Conservation (phyloP, 2,329 filamentous ascomycete genomes). For the Orbilia oligospora region DNA sequence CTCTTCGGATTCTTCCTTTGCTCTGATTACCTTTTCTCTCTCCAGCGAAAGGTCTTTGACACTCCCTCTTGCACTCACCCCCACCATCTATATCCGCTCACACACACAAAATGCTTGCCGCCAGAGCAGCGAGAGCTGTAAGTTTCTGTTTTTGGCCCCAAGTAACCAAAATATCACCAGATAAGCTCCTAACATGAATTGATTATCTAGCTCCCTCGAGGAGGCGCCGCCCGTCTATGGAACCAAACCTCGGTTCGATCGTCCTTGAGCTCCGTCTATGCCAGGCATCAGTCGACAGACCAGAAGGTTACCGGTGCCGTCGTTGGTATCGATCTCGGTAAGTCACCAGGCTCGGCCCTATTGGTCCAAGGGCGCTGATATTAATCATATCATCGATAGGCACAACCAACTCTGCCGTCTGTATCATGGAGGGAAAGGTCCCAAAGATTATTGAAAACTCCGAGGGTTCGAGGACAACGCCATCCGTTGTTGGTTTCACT, state of each 20-base stretch:
- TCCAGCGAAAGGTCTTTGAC: slow-evolving; percentile 24
- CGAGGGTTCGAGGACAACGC: slow-evolving; percentile 91
- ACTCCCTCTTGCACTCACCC: slow-evolving; percentile 12
- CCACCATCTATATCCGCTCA: slow-evolving; percentile 9
- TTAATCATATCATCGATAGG: slow-evolving; percentile 68
- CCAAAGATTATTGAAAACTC: slow-evolving; percentile 98
- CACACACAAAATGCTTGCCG: slow-evolving; percentile 61
- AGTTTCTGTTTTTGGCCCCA: slow-evolving; percentile 16
- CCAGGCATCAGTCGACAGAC: slow-evolving; percentile 83
- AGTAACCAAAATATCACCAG: too few species aligned
- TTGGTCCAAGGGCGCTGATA: neutral
- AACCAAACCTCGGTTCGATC: slow-evolving; percentile 55
- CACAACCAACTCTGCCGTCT: slow-evolving; percentile 97
- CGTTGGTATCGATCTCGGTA: slow-evolving; percentile 98
- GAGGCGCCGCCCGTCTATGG: slow-evolving; percentile 53
- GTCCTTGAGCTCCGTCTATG: slow-evolving; percentile 74
- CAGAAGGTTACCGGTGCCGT: slow-evolving; percentile 94
- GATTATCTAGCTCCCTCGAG: slow-evolving; percentile 53
- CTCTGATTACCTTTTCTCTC: slow-evolving; percentile 16
- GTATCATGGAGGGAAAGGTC: slow-evolving; percentile 95
- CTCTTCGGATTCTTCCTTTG: slow-evolving; percentile 27
- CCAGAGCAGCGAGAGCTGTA: slow-evolving; percentile 60
- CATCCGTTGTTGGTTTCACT: slow-evolving; percentile 94
- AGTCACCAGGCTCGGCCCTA: slow-evolving; percentile 64
- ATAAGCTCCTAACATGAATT: slow-evolving; percentile 17